phyloP scores from a whole-genome alignment of 371 early-diverging fungal genomes.

The Mucor velutinosus region DNA sequence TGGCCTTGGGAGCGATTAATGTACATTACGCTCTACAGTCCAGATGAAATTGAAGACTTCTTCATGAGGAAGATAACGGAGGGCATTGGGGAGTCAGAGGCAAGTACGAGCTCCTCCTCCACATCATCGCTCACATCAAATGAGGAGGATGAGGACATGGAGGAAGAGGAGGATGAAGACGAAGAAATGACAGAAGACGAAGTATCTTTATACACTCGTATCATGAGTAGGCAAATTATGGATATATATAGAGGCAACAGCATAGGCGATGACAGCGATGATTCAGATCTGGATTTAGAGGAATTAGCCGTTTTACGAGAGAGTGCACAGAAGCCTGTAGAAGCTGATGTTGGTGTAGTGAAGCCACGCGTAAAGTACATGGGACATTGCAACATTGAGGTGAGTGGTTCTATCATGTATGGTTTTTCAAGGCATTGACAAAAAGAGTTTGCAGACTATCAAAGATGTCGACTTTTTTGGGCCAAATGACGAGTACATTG shows the following conservation, averaged over 20 bases:
- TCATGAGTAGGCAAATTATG: constrained; percentile 14
- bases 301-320: constrained; percentile 4
- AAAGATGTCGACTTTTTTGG: constrained; percentile 86
- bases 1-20: not conserved
- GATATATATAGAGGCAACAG: not conserved
- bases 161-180: constrained; percentile 12
- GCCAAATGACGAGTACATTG: constrained; percentile 65
- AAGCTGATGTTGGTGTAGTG: constrained; percentile 28
- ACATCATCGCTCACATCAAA: not conserved
- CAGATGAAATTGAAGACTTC: not conserved
- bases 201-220: constrained; percentile 1
- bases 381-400: constrained; percentile 45
- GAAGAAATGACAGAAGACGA: constrained; percentile 11
- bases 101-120: not conserved
- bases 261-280: constrained; percentile 8
- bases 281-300: constrained; percentile 23
- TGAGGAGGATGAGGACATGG: not conserved
- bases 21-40: constrained; percentile 10
- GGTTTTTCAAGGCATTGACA: not conserved
- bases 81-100: not conserved
- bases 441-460: constrained; percentile 50
- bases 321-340: constrained; percentile 3
- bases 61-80: not conserved
- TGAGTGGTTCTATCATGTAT: not conserved
- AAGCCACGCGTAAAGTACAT: constrained; percentile 30